Base-by-base conservation (phyloP, 257 asterid genomes). In the Solanum ahanhuiri region DNA sequence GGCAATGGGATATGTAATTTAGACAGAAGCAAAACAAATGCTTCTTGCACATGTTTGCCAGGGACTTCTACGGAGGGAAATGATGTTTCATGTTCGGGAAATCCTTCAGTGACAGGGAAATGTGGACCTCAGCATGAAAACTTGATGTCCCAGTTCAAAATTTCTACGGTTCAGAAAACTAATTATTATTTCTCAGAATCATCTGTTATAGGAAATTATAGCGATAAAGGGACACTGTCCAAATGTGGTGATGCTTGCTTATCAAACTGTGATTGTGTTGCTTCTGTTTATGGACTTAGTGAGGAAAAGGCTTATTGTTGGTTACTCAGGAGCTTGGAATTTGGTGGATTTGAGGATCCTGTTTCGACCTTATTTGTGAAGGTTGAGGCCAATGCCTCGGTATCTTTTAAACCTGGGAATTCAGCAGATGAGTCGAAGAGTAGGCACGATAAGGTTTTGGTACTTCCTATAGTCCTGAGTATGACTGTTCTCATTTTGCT, bases 271-370 rank as follows among this genome's bases (percentile, higher is more conserved):
- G 93, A 93, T n/a, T 96, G 99, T 60, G 93, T 93, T 54, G 98
- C 97, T 48, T 95, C 98, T 9, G 93, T 96, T 69, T 93, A 94
- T 15, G 98, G 98, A 51, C 95, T 96, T 22, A 84, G 86, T 10
- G 99, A 92, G 89, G 99, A 96, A 85, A 90, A 90, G 82, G 91
- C 98, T 17, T 96, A 95, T 64, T 96, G 99, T 87, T 96, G 99
- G 99, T 82, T 96, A 17, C 89, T 96, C 75, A 88, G 89, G 88
- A 89, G 91, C 63, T 88, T 94, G 93, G 96, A 93, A 83, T 95
- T 93, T 58, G 98, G 99, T 64, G 99, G 98, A 63, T 96, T 91
- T 23, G 95, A 91, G 89, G 98, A 95, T 87, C 83, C 94, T 0
- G 94, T 96, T 34, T 93, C 98, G 8, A 94, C 99, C 25, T 84